Base-by-base conservation (phyloP, 208 protist species). In the Trypanosoma mega region DNA sequence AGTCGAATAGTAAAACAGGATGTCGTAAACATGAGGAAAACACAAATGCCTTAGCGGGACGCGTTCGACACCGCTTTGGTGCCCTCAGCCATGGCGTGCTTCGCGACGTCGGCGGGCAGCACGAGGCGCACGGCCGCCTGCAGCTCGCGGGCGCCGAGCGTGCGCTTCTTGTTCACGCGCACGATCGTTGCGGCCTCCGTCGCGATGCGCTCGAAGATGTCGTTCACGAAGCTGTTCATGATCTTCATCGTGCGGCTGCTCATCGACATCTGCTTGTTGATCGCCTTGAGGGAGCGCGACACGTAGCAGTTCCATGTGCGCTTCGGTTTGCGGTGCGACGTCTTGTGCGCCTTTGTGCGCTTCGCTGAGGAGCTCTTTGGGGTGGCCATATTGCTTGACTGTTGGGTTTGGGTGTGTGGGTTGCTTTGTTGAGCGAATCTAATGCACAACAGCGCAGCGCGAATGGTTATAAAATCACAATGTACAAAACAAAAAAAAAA, bases 31-130 rank as follows among this genome's bases (percentile, higher is more conserved):
- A n/a, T n/a, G n/a, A n/a, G n/a, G n/a, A n/a, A n/a, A n/a, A n/a
- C n/a, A n/a, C n/a, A n/a, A n/a, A n/a, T n/a, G n/a, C n/a, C n/a
- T n/a, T 68, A 62, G 51, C 46, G 51, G 41, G 51, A 60, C 11
- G 63, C 53, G 34, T 60, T 26, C 45, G 91, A 96, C 39, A 99
- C 96, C 34, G 97, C 97, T 83, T 99, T 99, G 57, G 96, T 98
- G 72, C 97, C 98, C 87, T 99, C 97, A 43, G 96, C 97, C 68
- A 99, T 98, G 55, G 98, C 98, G 79, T 99, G 98, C 87, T 99
- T 99, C 65, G 97, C 95, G 7, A 99, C 86, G 86, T 99, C 97
- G 54, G 97, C 96, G 43, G 97, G 94, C 31, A 99, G 92, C 66
- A 99, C 82, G 31, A 99, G 81, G 59, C 97, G 92, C 54, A 98